Conservation (phyloP, 2,329 filamentous ascomycete species). For the Zymoseptoria brevis region DNA sequence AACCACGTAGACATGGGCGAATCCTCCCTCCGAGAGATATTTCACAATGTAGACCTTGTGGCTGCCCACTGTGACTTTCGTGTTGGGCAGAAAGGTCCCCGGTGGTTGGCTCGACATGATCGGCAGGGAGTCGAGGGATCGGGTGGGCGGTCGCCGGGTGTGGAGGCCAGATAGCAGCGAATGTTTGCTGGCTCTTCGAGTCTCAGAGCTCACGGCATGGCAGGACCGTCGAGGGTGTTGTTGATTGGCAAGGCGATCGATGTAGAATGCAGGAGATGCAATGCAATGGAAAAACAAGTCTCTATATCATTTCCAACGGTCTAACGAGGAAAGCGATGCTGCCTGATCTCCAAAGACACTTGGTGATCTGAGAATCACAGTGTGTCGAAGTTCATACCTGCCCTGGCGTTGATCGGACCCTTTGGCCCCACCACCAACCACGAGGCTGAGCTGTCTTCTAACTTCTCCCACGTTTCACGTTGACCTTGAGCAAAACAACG, state of each 20-base stretch:
- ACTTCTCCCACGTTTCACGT: not conserved
- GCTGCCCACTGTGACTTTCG: slow-evolving; percentile 90
- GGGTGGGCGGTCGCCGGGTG: not conserved
- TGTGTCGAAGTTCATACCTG: not conserved
- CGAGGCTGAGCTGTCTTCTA: not conserved
- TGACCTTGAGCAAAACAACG: not conserved
- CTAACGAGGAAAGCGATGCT: not conserved
- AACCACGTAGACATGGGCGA: slow-evolving; percentile 96
- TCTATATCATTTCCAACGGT: not conserved
- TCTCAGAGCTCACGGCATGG: not conserved
- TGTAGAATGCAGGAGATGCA: not conserved
- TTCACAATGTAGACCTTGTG: slow-evolving; percentile 93
- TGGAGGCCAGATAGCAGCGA: not conserved
- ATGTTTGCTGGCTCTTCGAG: not conserved
- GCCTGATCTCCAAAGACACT: not conserved
- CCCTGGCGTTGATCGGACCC: not conserved
- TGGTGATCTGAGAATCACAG: not conserved
- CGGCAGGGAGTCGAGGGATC: not conserved
- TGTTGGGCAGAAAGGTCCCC: slow-evolving; percentile 86
- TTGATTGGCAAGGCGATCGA: not conserved
- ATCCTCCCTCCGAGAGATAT: slow-evolving; percentile 95
- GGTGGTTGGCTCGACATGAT: slow-evolving; percentile 27
- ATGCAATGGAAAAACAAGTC: not conserved
- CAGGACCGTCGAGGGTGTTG: not conserved
- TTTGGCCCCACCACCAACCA: not conserved